phyloP scores from a whole-genome alignment of 1,284 basidiomycete species.

The Sanghuangporus weigelae region DNA sequence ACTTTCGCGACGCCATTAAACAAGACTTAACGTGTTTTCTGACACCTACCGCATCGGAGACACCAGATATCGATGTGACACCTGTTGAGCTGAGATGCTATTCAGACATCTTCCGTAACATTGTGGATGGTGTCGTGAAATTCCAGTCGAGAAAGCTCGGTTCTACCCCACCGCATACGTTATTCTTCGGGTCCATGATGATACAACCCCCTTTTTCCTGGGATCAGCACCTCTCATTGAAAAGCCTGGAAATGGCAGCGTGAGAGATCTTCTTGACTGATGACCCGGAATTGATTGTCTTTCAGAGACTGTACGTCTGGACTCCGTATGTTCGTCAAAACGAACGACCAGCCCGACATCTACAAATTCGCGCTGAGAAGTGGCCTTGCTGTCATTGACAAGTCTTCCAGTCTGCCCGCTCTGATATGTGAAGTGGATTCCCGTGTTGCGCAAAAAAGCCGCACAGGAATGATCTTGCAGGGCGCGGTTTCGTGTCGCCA shows the following conservation, averaged over 20 bases:
- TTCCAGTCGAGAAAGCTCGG: not conserved
- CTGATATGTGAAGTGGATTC: not conserved
- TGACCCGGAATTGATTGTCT: not conserved
- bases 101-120: not conserved
- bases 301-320: not conserved
- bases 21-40: not conserved
- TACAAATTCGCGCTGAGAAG: not conserved
- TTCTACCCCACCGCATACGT: not conserved
- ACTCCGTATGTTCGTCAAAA: not conserved
- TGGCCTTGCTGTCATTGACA: not conserved
- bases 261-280: not conserved
- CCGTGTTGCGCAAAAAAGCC: not conserved
- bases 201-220: not conserved
- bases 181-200: not conserved
- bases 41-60: not conserved
- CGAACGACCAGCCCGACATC: not conserved
- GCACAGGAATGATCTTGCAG: not conserved
- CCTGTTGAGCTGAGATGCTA: not conserved
- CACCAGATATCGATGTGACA: not conserved
- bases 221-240: not conserved
- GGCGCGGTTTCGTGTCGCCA: not conserved
- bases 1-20: slow-evolving; percentile 47
- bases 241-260: not conserved
- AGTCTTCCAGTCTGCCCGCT: not conserved
- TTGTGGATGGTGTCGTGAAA: not conserved